Conservation (phyloP, 345 rosid genomes). For the Eucalyptus guilfoylei region DNA sequence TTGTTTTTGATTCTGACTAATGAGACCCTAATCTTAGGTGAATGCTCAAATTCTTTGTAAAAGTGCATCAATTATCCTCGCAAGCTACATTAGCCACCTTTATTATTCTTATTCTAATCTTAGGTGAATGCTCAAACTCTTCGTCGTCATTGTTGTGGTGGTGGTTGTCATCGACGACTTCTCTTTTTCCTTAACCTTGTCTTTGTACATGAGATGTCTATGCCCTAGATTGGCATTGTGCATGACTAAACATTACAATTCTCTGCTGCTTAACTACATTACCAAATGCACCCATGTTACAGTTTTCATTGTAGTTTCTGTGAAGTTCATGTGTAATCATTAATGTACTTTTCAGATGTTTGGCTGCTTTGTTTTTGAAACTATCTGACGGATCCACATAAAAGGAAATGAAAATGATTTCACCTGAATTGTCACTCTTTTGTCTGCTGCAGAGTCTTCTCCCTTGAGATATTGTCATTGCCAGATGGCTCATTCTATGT, state of each 20-base stretch:
- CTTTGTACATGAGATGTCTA: not conserved
- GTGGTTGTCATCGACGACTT: not conserved
- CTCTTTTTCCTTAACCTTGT: not conserved
- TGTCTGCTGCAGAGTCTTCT: not conserved
- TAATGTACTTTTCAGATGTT: not conserved
- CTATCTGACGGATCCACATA: not conserved
- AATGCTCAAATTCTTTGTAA: not conserved
- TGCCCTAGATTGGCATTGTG: not conserved
- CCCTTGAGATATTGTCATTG: not conserved
- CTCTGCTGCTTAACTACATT: not conserved
- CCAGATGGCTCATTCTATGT: not conserved
- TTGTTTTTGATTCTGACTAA: not conserved
- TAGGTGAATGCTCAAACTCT: not conserved
- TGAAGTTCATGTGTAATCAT: not conserved
- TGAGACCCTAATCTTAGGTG: not conserved
- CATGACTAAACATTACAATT: not conserved
- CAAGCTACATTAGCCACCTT: not conserved
- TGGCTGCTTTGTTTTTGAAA: not conserved
- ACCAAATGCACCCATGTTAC: not conserved
- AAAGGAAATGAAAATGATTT: not conserved
- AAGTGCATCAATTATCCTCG: not conserved
- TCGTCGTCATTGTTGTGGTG: fast-evolving
- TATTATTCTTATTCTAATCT: too few relatives aligned
- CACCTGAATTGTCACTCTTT: not conserved
- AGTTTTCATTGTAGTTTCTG: not conserved